Conservation (phyloP, 495 filamentous ascomycete genomes). For the Elaphomyces granulatus region DNA sequence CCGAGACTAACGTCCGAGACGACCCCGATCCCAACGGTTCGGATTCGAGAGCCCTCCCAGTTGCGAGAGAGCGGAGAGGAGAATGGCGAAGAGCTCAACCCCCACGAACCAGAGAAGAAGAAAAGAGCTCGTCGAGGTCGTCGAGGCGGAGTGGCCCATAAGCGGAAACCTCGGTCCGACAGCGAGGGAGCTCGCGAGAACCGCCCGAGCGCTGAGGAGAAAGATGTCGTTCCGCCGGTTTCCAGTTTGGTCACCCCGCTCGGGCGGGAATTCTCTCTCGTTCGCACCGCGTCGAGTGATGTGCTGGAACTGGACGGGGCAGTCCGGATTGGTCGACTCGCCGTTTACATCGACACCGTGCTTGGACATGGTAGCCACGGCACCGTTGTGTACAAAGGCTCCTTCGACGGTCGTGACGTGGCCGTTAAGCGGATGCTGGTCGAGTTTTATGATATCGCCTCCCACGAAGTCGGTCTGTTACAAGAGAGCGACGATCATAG, state of each 20-base stretch:
- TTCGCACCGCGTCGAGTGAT: constrained; percentile 26
- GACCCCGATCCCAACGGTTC: constrained; percentile 17
- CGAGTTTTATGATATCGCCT: constrained; percentile 88
- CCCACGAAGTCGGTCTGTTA: constrained; percentile 78
- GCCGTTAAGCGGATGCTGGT: constrained; percentile 95
- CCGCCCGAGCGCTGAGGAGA: constrained; percentile 26
- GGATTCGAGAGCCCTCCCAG: constrained; percentile 32
- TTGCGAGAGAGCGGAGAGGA: constrained; percentile 27
- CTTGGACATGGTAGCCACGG: constrained; percentile 74
- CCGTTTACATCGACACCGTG: constrained; percentile 56
- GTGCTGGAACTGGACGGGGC: constrained; percentile 32
- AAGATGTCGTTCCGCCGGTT: constrained; percentile 26
- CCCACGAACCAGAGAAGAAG: constrained; percentile 42
- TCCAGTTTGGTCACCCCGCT: constrained; percentile 26
- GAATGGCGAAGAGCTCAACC: constrained; percentile 20
- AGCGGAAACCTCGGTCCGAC: constrained; percentile 41
- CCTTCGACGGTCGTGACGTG: constrained; percentile 79
- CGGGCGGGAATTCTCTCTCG: constrained; percentile 37
- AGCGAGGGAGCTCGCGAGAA: constrained; percentile 28
- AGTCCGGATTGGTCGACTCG: constrained; percentile 56
- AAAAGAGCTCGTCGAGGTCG: constrained; percentile 72
- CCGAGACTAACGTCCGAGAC: not conserved
- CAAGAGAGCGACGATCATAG: constrained; percentile 90
- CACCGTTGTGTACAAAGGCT: constrained; percentile 73
- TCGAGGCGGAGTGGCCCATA: constrained; percentile 64